phyloP scores from a whole-genome alignment of 352 stramenopile species.

The Phytophthora parvispora region DNA sequence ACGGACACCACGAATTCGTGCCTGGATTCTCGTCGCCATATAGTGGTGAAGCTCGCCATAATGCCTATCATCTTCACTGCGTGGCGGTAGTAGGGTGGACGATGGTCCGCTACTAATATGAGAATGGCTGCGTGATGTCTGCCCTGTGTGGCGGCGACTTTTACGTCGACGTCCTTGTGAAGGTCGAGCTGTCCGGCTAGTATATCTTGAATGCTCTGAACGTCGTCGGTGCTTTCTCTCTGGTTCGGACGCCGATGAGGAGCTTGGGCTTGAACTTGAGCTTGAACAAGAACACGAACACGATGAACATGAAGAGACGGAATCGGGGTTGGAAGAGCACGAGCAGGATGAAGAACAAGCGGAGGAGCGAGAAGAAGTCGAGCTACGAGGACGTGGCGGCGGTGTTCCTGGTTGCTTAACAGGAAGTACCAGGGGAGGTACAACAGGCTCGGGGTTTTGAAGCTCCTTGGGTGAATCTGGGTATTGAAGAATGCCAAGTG shows the following conservation, averaged over 20 bases:
- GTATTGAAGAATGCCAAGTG: neutral
- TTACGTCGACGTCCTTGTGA: neutral
- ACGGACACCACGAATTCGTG: slow-evolving; percentile 36
- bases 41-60: slow-evolving; percentile 28
- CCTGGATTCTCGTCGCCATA: slow-evolving; percentile 58
- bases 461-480: neutral
- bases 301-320: slow-evolving; percentile 3
- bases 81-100: slow-evolving; percentile 3
- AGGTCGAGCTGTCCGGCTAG: slow-evolving; percentile 15
- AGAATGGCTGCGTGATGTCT: slow-evolving; percentile 10
- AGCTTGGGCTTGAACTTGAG: slow-evolving; percentile 28
- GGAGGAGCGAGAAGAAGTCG: neutral
- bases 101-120: slow-evolving; percentile 16
- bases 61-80: slow-evolving; percentile 11
- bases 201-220: neutral
- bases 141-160: slow-evolving; percentile 1
- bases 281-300: slow-evolving; percentile 30
- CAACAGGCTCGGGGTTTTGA: slow-evolving; percentile 4
- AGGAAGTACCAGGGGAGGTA: slow-evolving; percentile 19
- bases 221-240: slow-evolving; percentile 9
- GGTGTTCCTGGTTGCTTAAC: neutral
- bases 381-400: slow-evolving; percentile 7
- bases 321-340: slow-evolving; percentile 8
- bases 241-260: slow-evolving; percentile 28
- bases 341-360: slow-evolving; percentile 19